Evolutionary conservation across 352 stramenopile species (phyloP).

Genomic region (Aphanomyces euteiches): DNA sequence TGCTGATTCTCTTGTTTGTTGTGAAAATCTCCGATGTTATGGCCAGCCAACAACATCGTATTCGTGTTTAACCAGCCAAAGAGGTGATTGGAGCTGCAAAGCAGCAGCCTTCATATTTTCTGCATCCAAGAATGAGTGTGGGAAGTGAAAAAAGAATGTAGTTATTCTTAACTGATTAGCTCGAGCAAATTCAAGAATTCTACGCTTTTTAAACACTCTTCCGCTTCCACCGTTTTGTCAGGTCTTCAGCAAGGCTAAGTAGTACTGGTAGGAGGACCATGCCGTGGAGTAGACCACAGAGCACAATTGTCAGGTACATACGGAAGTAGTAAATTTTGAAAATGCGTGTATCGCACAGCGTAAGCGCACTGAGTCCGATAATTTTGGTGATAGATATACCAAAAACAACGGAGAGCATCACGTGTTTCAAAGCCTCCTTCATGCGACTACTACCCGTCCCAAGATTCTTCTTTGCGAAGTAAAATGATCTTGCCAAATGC

Average conservation of each 20-base stretch:
- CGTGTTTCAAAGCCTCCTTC: slow-evolving; percentile 41
- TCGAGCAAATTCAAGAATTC: too few relatives aligned
- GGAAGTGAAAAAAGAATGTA: too few relatives aligned
- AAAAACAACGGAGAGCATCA: slow-evolving; percentile 44
- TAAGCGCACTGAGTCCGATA: slow-evolving; percentile 41
- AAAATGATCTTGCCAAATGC: slow-evolving; percentile 31
- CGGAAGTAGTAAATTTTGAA: slow-evolving; percentile 51
- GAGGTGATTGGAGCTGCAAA: too few relatives aligned
- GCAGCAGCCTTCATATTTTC: too few relatives aligned
- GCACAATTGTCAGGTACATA: slow-evolving; percentile 41
- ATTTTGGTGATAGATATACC: slow-evolving; percentile 42
- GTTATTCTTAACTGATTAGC: too few relatives aligned
- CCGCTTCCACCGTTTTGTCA: slow-evolving; percentile 18
- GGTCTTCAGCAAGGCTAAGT: slow-evolving; percentile 47
- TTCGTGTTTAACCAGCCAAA: too few relatives aligned
- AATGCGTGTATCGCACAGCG: slow-evolving; percentile 37
- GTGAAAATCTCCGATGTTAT: too few relatives aligned
- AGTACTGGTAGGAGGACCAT: slow-evolving; percentile 41
- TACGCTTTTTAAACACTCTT: not conserved
- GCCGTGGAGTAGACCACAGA: slow-evolving; percentile 36
- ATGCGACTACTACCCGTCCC: slow-evolving; percentile 33
- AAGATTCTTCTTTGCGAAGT: slow-evolving; percentile 2
- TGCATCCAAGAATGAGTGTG: too few relatives aligned
- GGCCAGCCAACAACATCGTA: too few relatives aligned
- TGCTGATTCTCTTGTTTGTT: too few relatives aligned